Conservation (phyloP, 2,329 filamentous ascomycete species). For the Huntiella abstrusa region DNA sequence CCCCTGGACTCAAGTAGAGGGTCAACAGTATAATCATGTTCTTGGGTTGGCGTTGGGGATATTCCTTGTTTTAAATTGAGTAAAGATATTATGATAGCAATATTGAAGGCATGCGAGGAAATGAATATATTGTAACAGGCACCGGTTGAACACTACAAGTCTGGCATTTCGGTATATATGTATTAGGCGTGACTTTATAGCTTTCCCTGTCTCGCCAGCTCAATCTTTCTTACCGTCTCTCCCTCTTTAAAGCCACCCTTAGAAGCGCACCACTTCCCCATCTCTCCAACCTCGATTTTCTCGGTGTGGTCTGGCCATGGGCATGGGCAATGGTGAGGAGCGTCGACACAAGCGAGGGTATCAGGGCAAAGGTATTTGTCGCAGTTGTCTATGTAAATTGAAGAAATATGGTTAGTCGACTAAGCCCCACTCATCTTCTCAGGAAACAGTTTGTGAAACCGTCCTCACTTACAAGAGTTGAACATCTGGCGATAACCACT, state of each 20-base stretch:
- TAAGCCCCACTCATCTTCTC: background rate
- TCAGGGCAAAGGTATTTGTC: conserved; percentile 88
- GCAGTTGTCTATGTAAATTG: conserved; percentile 45
- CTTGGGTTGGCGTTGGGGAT: conserved; percentile 4
- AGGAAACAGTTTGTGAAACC: background rate
- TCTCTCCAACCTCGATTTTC: conserved; percentile 57
- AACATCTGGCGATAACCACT: conserved; percentile 58
- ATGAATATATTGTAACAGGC: background rate
- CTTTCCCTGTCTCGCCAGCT: conserved; percentile 61
- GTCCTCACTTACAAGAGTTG: conserved; percentile 36
- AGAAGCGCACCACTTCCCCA: conserved; percentile 53
- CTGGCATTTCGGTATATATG: too few species aligned
- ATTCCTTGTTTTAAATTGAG: too few species aligned
- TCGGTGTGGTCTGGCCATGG: conserved; percentile 59
- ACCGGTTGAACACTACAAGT: too few species aligned
- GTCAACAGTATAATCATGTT: background rate
- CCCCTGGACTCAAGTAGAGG: conserved; percentile 13
- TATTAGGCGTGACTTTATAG: conserved; percentile 25
- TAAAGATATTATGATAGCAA: too few species aligned
- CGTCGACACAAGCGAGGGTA: conserved; percentile 85
- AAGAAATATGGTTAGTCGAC: background rate
- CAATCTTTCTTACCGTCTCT: conserved; percentile 56
- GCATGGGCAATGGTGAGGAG: conserved; percentile 94
- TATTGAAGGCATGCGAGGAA: too few species aligned
- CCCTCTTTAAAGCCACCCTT: conserved; percentile 56